Evolutionary conservation across 2,329 filamentous ascomycete genomes (phyloP).

Genomic region (Cladobotryum mycophilum): DNA sequence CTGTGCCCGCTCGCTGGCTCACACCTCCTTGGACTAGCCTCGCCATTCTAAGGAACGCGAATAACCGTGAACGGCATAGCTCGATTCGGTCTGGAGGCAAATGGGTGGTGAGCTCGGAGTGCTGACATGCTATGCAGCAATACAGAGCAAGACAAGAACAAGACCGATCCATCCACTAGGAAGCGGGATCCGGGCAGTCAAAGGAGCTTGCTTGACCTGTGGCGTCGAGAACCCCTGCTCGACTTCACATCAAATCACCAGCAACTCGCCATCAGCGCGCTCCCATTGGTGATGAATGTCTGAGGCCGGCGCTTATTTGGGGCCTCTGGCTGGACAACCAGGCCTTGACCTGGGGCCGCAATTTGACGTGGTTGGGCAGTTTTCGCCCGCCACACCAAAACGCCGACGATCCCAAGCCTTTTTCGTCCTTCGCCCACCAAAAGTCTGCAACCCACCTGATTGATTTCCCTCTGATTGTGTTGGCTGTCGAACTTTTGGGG

Average conservation of each 20-base stretch:
- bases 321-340: slow-evolving; percentile 7
- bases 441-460: too few species aligned
- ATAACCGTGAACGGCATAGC: not conserved
- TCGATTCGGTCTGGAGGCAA: not conserved
- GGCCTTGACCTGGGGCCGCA: too few species aligned
- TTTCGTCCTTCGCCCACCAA: too few species aligned
- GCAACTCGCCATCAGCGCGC: slow-evolving; percentile 1
- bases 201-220: not conserved
- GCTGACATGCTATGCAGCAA: not conserved
- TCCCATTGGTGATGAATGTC: slow-evolving; percentile 7
- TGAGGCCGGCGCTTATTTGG: slow-evolving; percentile 9
- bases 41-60: not conserved
- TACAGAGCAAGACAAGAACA: not conserved
- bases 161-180: slow-evolving; percentile 6
- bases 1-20: too few species aligned
- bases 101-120: not conserved
- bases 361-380: too few species aligned
- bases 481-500: too few species aligned
- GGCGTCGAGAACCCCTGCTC: slow-evolving; percentile 10
- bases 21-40: too few species aligned
- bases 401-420: too few species aligned
- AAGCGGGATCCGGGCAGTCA: slow-evolving; percentile 6
- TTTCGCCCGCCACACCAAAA: too few species aligned
- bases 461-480: too few species aligned
- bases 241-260: slow-evolving; percentile 9